A percentile compares a stretch with the other conserved stretches of the same genome.
Evolutionary conservation across 345 rosid genomes (phyloP).

Genomic region (Crucihimalaya himalaica): DNA sequence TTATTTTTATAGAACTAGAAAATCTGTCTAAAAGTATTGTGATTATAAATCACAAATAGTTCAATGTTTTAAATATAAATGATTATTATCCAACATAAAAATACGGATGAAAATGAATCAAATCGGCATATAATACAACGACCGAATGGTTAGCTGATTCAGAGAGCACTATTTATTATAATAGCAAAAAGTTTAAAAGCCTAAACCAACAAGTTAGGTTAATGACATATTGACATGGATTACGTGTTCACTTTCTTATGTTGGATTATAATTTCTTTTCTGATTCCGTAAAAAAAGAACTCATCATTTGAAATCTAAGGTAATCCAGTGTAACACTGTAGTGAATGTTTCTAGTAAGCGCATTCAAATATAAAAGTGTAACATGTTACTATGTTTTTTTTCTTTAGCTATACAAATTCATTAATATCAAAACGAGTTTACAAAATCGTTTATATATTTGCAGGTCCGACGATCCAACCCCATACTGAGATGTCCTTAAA

Average conservation of each 20-base stretch:
- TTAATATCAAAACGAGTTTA: too few relatives aligned
- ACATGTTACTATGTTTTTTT: too few relatives aligned
- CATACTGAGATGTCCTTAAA: too few relatives aligned
- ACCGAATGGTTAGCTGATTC: slow-evolving; percentile 37
- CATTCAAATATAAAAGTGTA: too few relatives aligned
- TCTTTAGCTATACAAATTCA: too few relatives aligned
- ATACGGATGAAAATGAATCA: not conserved
- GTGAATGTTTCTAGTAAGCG: too few relatives aligned
- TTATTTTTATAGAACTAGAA: not conserved
- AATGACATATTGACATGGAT: not conserved
- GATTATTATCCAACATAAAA: not conserved
- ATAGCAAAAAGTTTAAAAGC: not conserved
- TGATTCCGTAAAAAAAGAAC: not conserved
- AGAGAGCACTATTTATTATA: slow-evolving; percentile 15
- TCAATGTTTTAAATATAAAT: not conserved
- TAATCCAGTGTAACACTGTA: too few relatives aligned
- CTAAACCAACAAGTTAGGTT: not conserved
- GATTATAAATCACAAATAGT: not conserved
- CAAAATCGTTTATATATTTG: too few relatives aligned
- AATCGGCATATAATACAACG: slow-evolving; percentile 10
- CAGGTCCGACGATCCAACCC: too few relatives aligned
- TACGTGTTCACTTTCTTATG: slow-evolving; percentile 2
- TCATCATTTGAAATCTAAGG: not conserved
- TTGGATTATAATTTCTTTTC: not conserved
- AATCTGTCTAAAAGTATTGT: not conserved